A percentile compares a stretch with the other conserved stretches of the same genome.
Conservation (phyloP, 2,329 filamentous ascomycete species). For the Hypoxylon sp. region DNA sequence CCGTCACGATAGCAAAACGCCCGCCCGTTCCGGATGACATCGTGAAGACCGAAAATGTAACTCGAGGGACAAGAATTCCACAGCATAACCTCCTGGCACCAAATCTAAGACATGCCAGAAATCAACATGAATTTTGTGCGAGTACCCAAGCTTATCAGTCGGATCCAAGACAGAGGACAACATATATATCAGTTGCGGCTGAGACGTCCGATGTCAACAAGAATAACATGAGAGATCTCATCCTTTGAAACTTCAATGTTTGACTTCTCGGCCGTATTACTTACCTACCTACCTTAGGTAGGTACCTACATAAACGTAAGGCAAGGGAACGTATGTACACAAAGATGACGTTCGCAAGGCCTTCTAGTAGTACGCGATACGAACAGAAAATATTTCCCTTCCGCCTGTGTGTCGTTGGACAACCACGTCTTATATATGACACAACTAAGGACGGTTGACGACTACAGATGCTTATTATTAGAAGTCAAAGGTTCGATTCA, state of each 20-base stretch:
- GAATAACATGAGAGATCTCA: background rate
- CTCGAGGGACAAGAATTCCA: conserved; percentile 9
- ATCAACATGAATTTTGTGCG: conserved; percentile 11
- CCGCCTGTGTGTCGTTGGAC: conserved; percentile 19
- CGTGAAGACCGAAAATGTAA: background rate
- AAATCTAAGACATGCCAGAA: conserved; percentile 36
- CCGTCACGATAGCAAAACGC: conserved; percentile 8
- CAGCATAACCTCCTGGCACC: conserved; percentile 24
- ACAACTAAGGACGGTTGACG: background rate
- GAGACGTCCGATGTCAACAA: conserved; percentile 15
- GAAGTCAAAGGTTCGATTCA: too few relatives aligned
- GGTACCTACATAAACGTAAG: background rate
- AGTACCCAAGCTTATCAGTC: conserved; percentile 7
- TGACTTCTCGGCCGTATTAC: background rate
- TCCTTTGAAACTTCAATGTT: background rate
- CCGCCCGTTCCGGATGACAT: conserved; percentile 12
- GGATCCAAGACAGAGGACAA: conserved; percentile 9
- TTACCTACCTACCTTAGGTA: too few relatives aligned
- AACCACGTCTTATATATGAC: conserved; percentile 13
- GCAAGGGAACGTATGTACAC: background rate
- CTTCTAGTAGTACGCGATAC: conserved; percentile 1
- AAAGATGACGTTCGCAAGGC: background rate
- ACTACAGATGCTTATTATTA: background rate
- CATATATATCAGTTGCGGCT: conserved; percentile 7
- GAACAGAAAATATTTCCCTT: conserved; percentile 15